Conservation (phyloP, 2,329 filamentous ascomycete genomes). For the Curvularia lunata region DNA sequence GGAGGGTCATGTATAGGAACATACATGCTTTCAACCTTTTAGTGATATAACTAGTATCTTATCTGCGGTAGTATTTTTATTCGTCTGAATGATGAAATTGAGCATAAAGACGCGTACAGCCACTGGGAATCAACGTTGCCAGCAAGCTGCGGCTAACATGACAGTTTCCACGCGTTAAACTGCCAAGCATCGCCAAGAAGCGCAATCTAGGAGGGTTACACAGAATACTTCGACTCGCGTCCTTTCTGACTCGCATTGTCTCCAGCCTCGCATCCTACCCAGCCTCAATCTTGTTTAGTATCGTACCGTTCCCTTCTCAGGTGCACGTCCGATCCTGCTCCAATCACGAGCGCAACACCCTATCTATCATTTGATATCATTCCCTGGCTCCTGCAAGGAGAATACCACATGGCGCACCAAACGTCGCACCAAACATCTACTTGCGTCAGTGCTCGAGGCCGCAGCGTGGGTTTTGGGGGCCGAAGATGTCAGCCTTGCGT, state of each 20-base stretch:
- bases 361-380: neutral
- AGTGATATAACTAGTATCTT: no score
- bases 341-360: neutral
- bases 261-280: neutral
- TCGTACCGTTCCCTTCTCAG: neutral
- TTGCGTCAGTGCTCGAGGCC: neutral
- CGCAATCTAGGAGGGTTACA: neutral
- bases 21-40: neutral
- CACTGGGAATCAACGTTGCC: neutral
- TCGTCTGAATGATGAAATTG: neutral
- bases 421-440: slow-evolving; percentile 2
- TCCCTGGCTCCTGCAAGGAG: neutral
- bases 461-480: neutral
- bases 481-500: neutral
- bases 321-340: neutral
- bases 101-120: neutral
- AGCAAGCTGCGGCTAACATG: neutral
- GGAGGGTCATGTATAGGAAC: neutral
- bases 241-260: neutral
- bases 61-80: neutral
- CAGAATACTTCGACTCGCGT: neutral
- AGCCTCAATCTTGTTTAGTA: neutral
- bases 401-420: slow-evolving; percentile 6
- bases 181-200: neutral
- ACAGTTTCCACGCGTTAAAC: neutral